A percentile compares a stretch with the other conserved stretches of the same genome.
phyloP scores from a whole-genome alignment of 257 asterid species.

The Rauvolfia tetraphylla region DNA sequence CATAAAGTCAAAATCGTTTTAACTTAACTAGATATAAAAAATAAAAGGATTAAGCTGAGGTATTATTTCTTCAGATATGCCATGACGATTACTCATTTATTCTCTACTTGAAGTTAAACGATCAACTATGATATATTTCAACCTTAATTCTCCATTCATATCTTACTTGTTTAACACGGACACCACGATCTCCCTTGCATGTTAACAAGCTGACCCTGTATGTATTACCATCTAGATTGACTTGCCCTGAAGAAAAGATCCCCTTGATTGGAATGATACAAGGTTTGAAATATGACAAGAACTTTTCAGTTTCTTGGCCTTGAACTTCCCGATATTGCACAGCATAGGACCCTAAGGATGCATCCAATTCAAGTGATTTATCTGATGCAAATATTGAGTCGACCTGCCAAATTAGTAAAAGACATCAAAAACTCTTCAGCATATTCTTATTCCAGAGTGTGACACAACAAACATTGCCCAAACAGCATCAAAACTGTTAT shows the following conservation, averaged over 20 bases:
- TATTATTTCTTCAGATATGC: not conserved
- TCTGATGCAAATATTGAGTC: slow-evolving; percentile 28
- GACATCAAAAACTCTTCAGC: not conserved
- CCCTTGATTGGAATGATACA: slow-evolving; percentile 84
- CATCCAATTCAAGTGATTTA: slow-evolving; percentile 78
- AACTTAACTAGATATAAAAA: not conserved
- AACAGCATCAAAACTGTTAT: not conserved
- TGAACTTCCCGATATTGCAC: slow-evolving; percentile 90
- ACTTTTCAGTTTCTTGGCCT: slow-evolving; percentile 77
- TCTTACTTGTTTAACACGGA: slow-evolving; percentile 79
- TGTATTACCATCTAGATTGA: slow-evolving; percentile 48
- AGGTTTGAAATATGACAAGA: slow-evolving; percentile 86
- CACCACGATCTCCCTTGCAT: slow-evolving; percentile 82
- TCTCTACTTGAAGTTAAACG: not conserved
- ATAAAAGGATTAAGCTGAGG: not conserved
- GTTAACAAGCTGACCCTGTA: slow-evolving; percentile 55
- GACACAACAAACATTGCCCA: not conserved
- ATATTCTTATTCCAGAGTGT: not conserved
- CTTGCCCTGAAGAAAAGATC: slow-evolving; percentile 56
- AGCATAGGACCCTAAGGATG: slow-evolving; percentile 73
- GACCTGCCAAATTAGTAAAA: slow-evolving; percentile 19
- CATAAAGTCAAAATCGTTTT: not conserved
- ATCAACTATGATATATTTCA: not conserved
- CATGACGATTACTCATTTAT: not conserved
- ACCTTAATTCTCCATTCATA: not conserved